Percentiles rank a stretch among this genome's conserved stretches.
Conservation (phyloP, 768 basidiomycete genomes). For the Strobilomyces echinocephalus region DNA sequence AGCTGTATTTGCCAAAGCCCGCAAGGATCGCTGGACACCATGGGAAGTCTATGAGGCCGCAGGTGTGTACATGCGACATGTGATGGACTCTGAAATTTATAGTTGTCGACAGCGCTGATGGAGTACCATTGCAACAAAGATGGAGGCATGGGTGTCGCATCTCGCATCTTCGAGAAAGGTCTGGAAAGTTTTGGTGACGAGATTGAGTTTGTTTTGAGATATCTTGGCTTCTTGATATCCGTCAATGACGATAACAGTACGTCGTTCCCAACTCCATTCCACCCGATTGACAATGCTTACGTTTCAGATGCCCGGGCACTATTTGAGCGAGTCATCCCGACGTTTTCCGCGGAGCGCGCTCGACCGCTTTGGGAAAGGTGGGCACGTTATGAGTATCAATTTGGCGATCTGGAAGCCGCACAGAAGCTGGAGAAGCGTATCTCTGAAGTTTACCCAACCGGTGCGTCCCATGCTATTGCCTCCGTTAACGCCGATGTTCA, state of each 20-base stretch:
- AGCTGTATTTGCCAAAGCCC: slow-evolving; percentile 73
- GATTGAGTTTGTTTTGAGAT: slow-evolving; percentile 79
- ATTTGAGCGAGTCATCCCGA: slow-evolving; percentile 83
- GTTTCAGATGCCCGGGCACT: slow-evolving; percentile 85
- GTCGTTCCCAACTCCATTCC: slow-evolving; percentile 25
- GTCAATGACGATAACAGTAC: slow-evolving; percentile 94
- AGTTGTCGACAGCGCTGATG: slow-evolving; percentile 63
- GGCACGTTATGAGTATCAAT: slow-evolving; percentile 93
- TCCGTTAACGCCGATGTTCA: not conserved
- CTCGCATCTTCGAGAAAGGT: slow-evolving; percentile 91
- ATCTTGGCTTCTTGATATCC: slow-evolving; percentile 88
- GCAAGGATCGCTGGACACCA: slow-evolving; percentile 68
- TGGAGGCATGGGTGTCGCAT: slow-evolving; percentile 66
- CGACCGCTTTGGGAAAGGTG: slow-evolving; percentile 92
- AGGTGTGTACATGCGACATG: slow-evolving; percentile 41
- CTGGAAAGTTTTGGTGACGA: slow-evolving; percentile 79
- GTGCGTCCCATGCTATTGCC: slow-evolving; percentile 37
- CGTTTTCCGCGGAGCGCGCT: slow-evolving; percentile 73
- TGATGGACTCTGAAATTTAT: slow-evolving; percentile 3
- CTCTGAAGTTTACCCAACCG: slow-evolving; percentile 79
- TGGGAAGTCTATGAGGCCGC: slow-evolving; percentile 96
- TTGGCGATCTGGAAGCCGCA: slow-evolving; percentile 84
- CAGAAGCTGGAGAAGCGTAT: slow-evolving; percentile 89
- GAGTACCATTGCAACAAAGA: slow-evolving; percentile 90
- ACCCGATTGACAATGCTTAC: slow-evolving; percentile 1